Evolutionary conservation across 1,139 yeast species (phyloP), one percentile per base, ranked within the genome.

Genomic region (Candida sp.): DNA sequence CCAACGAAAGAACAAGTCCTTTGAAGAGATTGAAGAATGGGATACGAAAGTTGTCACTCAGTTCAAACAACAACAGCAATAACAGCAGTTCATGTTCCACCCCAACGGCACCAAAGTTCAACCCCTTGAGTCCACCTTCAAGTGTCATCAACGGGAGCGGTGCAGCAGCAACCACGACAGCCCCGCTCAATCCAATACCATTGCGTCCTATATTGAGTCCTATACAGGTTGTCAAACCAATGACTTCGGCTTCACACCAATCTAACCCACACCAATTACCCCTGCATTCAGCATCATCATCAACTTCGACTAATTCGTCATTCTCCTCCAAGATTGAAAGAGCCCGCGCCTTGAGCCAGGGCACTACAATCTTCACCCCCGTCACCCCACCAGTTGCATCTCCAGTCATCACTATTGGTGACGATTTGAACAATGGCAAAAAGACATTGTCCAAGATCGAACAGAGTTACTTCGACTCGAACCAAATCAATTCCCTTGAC

Each of bases 381-480:
- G 55, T 77, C 0, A 62, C 72, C 12, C 72, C 78, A 3, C 75
- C 78, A 1, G 70, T 74, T 3, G 58, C 70, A 38, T 74, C 77
- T 31, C 81, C 81, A 37, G 66, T 75, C 39, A 72, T 77, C 38
- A 75, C 79, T 1, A 61, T 77, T 26, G 67, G 77, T 12, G 82
- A 77, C 42, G 73, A 73, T 56, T 63, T 72, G 47, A 51, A 60
- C 6, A 53, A 59, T 27, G 60, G 69, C 9, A 69, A 71, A 53
- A 70, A 66, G 46, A 65, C 69, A 35, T 54, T 77, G 47, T 61
- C 62, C 27, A 65, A 63, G 42, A 65, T 75, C 27, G 80, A 77
- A 53, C 77, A 73, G 52, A 70, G 59, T 54, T 76, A 70, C 57
- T 72, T 76, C 52, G 75, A 72, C 37, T 50, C 59, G 23, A 44